Evolutionary conservation across 2,329 filamentous ascomycete species (phyloP), one percentile per base, ranked within the genome.

Genomic region (Colletotrichum chlorophyti): DNA sequence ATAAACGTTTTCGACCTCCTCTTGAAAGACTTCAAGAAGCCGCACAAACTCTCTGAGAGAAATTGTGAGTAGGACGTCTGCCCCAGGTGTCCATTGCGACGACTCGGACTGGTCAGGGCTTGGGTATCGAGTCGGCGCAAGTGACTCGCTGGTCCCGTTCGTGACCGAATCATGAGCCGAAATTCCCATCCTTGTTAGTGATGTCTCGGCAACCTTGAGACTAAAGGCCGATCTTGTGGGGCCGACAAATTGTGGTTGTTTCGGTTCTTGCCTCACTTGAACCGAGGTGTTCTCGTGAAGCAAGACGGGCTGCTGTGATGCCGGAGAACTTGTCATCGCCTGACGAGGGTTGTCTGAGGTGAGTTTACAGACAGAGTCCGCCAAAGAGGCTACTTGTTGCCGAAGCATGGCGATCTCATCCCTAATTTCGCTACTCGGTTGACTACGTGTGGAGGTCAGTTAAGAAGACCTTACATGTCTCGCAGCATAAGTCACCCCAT

Each of bases 1-100:
- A 42, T 74, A 74, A 0, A 75, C 67, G 0, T 68, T 68, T 17
- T 75, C 74, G 17, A 76, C 70, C 51, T 76, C 74, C 40, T 77
- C 75, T 19, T 73, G 69, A 27, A 73, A 77, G 10, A 72, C 68
- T 12, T 68, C 64, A n/a, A 75, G 63, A 32, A 75, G 68, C 19
- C 72, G 62, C 0, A 63, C 58, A 1, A 73, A 37, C 9, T 74
- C 72, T 0, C 59, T 60, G 0, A 64, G 47, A 1, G 53, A 23
- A 21, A 61, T 41, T 0, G 58, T 46, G 4, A 61, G 58, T 2
- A 61, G 53, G 3, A 52, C 38, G 8, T 61, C 58, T 6, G 38
- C 45, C 1, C 47, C 53, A n/a, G 31, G 53, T 23, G 34, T 32
- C 10, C 46, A 52, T 2, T 24, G 38, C 3, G 53, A 32, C 17